Evolutionary conservation across 2,329 filamentous ascomycete genomes (phyloP).

Genomic region (Xylaria sp.): DNA sequence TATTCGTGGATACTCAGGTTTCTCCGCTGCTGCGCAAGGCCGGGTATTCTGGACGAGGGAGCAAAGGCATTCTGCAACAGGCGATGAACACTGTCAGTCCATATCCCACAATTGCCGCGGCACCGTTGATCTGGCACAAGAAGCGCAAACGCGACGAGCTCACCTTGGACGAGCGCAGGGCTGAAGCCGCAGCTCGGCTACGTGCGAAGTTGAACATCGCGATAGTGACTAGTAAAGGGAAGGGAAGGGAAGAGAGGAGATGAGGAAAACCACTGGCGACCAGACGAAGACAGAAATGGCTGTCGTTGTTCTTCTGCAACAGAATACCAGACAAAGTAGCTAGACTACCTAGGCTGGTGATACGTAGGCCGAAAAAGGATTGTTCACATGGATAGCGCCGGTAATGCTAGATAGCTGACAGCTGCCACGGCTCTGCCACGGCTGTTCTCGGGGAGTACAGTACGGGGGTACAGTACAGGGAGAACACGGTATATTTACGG

Average conservation of each 20-base stretch:
- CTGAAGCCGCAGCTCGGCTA: slow-evolving; percentile 81
- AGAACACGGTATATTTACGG: neutral
- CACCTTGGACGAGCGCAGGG: slow-evolving; percentile 81
- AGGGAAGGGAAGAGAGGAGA: slow-evolving; percentile 9
- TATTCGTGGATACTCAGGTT: slow-evolving; percentile 98
- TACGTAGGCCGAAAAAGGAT: slow-evolving; percentile 30
- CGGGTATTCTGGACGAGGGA: slow-evolving; percentile 67
- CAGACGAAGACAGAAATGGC: slow-evolving; percentile 19
- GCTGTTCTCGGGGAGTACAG: slow-evolving; percentile 6
- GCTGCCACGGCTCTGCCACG: slow-evolving; percentile 12
- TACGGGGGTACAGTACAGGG: neutral
- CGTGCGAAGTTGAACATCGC: slow-evolving; percentile 90
- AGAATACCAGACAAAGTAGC: neutral
- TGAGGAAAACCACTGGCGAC: slow-evolving; percentile 2
- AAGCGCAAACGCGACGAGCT: slow-evolving; percentile 43
- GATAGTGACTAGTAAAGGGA: slow-evolving; percentile 35
- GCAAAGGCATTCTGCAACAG: slow-evolving; percentile 52
- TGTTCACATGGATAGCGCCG: slow-evolving; percentile 35
- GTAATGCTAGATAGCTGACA: neutral
- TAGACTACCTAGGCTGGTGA: slow-evolving; percentile 19
- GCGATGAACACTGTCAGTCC: slow-evolving; percentile 15
- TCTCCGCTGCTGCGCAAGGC: slow-evolving; percentile 81
- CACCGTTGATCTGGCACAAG: neutral
- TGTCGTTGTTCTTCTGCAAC: slow-evolving; percentile 26
- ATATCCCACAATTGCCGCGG: slow-evolving; percentile 3